A percentile compares a stretch with the other conserved stretches of the same genome.
Conservation (phyloP, 139 green algal genomes). For the Micractinium sp. region DNA sequence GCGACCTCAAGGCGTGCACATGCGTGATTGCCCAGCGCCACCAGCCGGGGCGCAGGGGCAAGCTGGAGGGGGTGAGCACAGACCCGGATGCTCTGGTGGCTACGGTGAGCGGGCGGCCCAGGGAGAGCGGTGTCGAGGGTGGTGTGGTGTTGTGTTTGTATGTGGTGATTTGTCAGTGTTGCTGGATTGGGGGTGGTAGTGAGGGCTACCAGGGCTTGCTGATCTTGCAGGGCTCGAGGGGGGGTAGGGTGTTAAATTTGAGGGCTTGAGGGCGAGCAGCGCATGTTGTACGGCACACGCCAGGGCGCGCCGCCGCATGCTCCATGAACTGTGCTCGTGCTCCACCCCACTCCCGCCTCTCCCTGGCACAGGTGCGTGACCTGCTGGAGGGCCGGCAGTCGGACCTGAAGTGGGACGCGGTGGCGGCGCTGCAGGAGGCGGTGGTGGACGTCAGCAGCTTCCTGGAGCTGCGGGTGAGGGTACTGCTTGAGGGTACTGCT, state of each 20-base stretch:
- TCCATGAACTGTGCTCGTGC: no score
- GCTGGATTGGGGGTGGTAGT: no score
- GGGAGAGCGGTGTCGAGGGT: neutral
- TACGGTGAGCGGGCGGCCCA: slow-evolving; percentile 19
- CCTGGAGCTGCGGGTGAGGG: slow-evolving; percentile 75
- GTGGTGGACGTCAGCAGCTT: slow-evolving; percentile 92
- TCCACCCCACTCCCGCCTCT: neutral
- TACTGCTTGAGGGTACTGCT: no score
- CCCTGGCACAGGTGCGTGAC: slow-evolving; percentile 1
- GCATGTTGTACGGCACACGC: no score
- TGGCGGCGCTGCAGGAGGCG: slow-evolving; percentile 83
- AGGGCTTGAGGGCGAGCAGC: no score
- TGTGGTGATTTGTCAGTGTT: no score
- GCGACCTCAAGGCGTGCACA: slow-evolving; percentile 75
- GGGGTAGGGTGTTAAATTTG: no score
- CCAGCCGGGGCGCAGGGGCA: neutral
- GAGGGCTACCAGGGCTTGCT: no score
- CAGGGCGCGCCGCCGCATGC: no score
- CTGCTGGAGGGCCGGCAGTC: slow-evolving; percentile 64
- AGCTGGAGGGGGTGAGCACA: slow-evolving; percentile 75
- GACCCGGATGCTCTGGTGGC: slow-evolving; percentile 65
- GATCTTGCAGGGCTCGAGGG: no score
- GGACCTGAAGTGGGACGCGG: slow-evolving; percentile 66
- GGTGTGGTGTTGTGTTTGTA: no score
- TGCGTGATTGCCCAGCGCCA: slow-evolving; percentile 84